phyloP scores from a whole-genome alignment of 73 alveolate genomes.

The Blepharisma japonicum region DNA sequence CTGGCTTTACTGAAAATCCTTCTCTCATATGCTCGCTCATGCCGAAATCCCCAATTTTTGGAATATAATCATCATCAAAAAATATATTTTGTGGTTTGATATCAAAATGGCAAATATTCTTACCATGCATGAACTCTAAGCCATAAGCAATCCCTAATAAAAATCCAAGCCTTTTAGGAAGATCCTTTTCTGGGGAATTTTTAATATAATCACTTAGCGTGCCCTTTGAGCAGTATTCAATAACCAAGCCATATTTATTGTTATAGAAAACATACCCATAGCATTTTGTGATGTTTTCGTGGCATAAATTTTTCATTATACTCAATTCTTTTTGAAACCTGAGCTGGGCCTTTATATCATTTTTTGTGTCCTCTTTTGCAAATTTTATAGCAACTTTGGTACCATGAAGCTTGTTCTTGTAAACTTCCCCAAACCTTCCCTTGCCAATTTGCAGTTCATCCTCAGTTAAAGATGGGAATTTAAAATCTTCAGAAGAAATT shows the following conservation, averaged over 20 bases:
- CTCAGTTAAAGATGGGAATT: neutral
- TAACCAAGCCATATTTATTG: neutral
- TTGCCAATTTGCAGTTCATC: too few species aligned
- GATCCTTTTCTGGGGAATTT: too few species aligned
- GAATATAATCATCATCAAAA: slow-evolving; percentile 1
- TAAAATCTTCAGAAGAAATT: neutral
- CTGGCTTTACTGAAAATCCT: neutral
- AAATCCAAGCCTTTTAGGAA: neutral
- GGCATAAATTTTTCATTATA: neutral
- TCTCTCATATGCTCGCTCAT: neutral
- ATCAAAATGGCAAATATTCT: neutral
- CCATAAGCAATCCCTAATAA: neutral
- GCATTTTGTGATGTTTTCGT: neutral
- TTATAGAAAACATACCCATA: neutral
- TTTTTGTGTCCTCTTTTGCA: neutral
- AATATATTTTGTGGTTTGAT: slow-evolving; percentile 29
- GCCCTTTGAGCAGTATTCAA: neutral
- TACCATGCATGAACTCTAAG: slow-evolving; percentile 20
- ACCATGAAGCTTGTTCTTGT: neutral
- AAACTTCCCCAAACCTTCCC: too few species aligned
- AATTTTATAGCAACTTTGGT: slow-evolving; percentile 29
- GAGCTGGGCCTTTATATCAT: too few species aligned
- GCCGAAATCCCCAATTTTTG: slow-evolving; percentile 21
- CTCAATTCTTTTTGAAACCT: neutral
- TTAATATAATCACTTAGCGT: neutral